phyloP scores from a whole-genome alignment of 139 green algal species.

The Auxenochlorella pyrenoidosa region DNA sequence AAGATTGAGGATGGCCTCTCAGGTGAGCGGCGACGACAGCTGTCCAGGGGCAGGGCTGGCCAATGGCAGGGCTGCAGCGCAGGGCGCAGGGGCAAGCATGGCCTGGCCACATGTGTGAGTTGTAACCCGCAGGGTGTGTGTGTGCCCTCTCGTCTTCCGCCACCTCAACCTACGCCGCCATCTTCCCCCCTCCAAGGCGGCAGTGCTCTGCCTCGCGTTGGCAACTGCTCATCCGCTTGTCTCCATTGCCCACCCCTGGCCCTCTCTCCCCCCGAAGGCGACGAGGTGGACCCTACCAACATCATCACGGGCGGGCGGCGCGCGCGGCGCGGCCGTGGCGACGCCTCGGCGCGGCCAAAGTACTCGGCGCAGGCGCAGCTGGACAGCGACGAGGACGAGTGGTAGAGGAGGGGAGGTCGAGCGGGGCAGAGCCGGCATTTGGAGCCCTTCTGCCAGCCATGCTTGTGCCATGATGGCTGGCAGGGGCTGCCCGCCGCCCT shows the following conservation, averaged over 20 bases:
- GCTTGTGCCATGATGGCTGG: no score
- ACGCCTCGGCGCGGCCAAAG: constrained; percentile 2
- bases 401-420: background rate
- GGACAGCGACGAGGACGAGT: constrained; percentile 62
- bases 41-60: no score
- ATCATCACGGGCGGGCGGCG: constrained; percentile 48
- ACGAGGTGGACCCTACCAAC: constrained; percentile 49
- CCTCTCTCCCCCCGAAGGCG: constrained; percentile 12
- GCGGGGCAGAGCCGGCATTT: background rate
- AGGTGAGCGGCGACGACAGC: constrained; percentile 1
- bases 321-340: constrained; percentile 27
- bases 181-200: no score
- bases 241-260: background rate
- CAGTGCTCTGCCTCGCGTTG: background rate
- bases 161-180: background rate
- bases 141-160: no score
- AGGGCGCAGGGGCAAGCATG: no score
- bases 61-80: no score
- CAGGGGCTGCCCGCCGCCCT: no score
- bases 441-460: no score
- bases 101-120: no score
- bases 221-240: background rate
- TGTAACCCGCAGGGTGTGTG: no score
- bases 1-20: constrained; percentile 39
- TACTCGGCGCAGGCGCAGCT: constrained; percentile 39